Base-by-base conservation (phyloP, 495 filamentous ascomycete genomes). In the Chaetomium tenue region DNA sequence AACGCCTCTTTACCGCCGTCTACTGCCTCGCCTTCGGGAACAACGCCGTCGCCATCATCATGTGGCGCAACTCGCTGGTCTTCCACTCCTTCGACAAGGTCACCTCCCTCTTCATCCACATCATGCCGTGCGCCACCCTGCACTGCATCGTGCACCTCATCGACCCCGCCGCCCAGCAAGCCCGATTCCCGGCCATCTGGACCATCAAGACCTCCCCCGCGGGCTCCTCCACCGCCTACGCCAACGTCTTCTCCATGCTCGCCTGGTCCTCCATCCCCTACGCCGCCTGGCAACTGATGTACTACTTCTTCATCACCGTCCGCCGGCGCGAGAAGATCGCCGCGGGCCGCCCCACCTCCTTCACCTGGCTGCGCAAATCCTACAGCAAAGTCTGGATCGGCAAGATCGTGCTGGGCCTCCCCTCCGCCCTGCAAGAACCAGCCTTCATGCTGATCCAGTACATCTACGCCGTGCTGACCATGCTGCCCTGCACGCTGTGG, bases 41-140 rank as follows among this genome's bases (percentile, higher is more conserved):
- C 76, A 98, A 98, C 73, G 94, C 94, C 54, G 87, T 95, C 56
- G 94, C 94, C 20, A 98, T 98, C 75, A 95, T 94, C 65, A 97
- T 98, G 93, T 98, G 94, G 94, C 87, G 94, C 61, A 98, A 98
- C 74, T 96, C 92, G 23, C 83, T 98, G 76, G 94, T 98, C 44
- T 98, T 98, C 78, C 94, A 98, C 77, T 93, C 90, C 64, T 86
- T 98, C 75, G 94, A 98, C 79, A 98, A 98, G 75, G 80, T 96
- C 59, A 93, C 91, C 42, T 93, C 90, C 80, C 89, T 98, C 30
- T 98, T 98, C 79, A 97, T 98, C 67, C 94, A 98, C 77, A 96
- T 98, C 69, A 98, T 98, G 93, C 94, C 94, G 5, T 94, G 92
- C 54, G 92, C 90, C 11, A 88, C 92, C 25, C 81, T 97, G 51